Conservation (phyloP, 345 rosid genomes). For the Pseudoturritis turrita region DNA sequence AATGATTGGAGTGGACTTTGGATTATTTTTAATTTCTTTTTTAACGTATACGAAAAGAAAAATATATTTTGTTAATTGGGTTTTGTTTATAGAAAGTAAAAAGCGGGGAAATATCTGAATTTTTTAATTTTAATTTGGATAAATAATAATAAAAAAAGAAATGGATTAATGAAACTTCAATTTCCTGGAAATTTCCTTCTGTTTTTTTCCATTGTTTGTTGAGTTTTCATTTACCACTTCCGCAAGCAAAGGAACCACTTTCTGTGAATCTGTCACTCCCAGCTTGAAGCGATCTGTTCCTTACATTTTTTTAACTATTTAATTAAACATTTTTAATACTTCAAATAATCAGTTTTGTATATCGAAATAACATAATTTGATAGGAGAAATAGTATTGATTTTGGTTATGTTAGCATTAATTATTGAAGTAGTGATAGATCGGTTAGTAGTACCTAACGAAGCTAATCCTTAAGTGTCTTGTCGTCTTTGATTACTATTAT, state of each 20-base stretch:
- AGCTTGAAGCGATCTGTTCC: slow-evolving; percentile 25
- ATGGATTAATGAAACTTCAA: background rate
- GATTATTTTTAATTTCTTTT: background rate
- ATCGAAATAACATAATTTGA: slow-evolving; percentile 7
- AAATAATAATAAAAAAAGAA: background rate
- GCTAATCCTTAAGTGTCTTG: slow-evolving; percentile 29
- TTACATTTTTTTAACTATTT: background rate
- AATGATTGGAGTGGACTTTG: slow-evolving; percentile 36
- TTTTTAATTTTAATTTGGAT: background rate
- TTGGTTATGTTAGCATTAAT: slow-evolving; percentile 19
- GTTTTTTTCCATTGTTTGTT: background rate
- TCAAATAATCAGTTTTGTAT: background rate
- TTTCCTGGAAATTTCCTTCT: slow-evolving; percentile 13
- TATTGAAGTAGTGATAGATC: slow-evolving; percentile 29
- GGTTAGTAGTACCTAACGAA: slow-evolving; percentile 35
- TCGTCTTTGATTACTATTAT: slow-evolving; percentile 30
- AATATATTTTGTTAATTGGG: background rate
- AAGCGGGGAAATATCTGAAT: background rate
- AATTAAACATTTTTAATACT: background rate
- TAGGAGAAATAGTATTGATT: background rate
- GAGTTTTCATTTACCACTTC: slow-evolving; percentile 7
- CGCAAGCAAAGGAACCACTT: slow-evolving; percentile 26
- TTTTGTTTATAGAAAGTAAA: slow-evolving; percentile 10
- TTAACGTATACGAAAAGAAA: background rate
- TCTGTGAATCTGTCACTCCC: slow-evolving; percentile 23